Percentiles rank a stretch among this genome's conserved stretches.
phyloP scores from a whole-genome alignment of 352 stramenopile species.

The Elongisporangium anandrum region DNA sequence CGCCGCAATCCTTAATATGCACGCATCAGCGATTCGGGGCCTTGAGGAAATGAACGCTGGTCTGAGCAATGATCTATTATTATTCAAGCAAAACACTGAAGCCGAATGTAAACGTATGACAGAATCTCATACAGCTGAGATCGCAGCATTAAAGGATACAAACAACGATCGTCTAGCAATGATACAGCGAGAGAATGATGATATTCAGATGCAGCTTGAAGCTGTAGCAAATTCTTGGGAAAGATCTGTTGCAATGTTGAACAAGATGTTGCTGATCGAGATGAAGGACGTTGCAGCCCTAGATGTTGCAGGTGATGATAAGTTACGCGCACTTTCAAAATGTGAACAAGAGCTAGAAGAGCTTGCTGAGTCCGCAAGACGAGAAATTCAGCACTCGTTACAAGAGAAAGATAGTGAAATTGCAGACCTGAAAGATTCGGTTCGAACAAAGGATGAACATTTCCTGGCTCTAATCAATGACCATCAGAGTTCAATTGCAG shows the following conservation, averaged over 20 bases:
- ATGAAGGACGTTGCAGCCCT: background rate
- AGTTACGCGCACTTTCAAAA: background rate
- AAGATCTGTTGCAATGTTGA: background rate
- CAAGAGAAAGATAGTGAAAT: background rate
- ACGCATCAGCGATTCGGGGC: background rate
- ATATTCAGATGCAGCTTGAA: background rate
- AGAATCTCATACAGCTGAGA: background rate
- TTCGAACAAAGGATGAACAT: background rate
- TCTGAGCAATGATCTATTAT: background rate
- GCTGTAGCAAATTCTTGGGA: background rate
- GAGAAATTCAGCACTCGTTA: slow-evolving; percentile 5
- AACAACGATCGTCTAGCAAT: background rate
- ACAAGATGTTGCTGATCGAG: background rate
- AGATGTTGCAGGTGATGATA: background rate
- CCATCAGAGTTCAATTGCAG: background rate
- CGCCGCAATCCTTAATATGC: background rate
- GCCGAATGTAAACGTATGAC: background rate
- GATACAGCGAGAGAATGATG: background rate
- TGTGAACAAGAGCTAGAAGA: background rate
- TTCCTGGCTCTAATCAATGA: background rate
- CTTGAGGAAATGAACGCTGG: background rate
- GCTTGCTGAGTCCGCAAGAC: background rate
- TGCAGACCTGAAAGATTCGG: background rate
- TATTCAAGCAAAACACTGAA: background rate
- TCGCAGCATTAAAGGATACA: background rate